phyloP scores from a whole-genome alignment of 306 rosid species.

The Ochetophila trinervis region DNA sequence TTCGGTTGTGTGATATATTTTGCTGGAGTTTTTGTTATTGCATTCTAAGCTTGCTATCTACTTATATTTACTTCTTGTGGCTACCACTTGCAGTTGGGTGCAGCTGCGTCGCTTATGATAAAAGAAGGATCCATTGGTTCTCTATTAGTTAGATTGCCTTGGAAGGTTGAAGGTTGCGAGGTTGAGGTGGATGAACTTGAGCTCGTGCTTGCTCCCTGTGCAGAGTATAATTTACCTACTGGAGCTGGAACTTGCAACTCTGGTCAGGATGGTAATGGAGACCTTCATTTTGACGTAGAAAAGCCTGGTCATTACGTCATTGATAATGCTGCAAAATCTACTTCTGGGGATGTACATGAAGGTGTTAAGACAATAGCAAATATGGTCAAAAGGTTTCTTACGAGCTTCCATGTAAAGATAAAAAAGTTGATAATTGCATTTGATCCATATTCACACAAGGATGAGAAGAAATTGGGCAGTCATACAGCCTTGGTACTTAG shows the following conservation, averaged over 20 bases:
- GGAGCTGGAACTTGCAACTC: slow-evolving; percentile 43
- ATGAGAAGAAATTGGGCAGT: slow-evolving; percentile 30
- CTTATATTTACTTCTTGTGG: slow-evolving; percentile 17
- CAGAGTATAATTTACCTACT: slow-evolving; percentile 24
- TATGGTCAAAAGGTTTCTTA: slow-evolving; percentile 75
- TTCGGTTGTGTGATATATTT: background rate
- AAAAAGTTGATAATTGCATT: slow-evolving; percentile 66
- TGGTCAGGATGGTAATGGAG: slow-evolving; percentile 26
- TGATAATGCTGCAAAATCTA: slow-evolving; percentile 47
- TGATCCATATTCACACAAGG: slow-evolving; percentile 54
- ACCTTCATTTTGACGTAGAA: slow-evolving; percentile 21
- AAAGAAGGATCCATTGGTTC: slow-evolving; percentile 94
- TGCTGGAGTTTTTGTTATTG: slow-evolving; percentile 3
- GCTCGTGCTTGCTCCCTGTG: slow-evolving; percentile 64
- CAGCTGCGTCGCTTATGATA: slow-evolving; percentile 44
- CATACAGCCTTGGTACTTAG: slow-evolving; percentile 61
- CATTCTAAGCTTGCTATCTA: slow-evolving; percentile 5
- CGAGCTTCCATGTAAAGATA: slow-evolving; percentile 79
- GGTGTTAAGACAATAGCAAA: slow-evolving; percentile 93
- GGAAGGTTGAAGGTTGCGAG: slow-evolving; percentile 80
- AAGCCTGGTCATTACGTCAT: slow-evolving; percentile 34
- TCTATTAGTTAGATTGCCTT: slow-evolving; percentile 74
- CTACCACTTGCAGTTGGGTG: slow-evolving; percentile 40
- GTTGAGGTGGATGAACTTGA: slow-evolving; percentile 89
- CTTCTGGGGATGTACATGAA: slow-evolving; percentile 73